Percentiles rank a stretch among this genome's conserved stretches.
Conservation (phyloP, 768 basidiomycete genomes). For the Boletus rubroflammeus region DNA sequence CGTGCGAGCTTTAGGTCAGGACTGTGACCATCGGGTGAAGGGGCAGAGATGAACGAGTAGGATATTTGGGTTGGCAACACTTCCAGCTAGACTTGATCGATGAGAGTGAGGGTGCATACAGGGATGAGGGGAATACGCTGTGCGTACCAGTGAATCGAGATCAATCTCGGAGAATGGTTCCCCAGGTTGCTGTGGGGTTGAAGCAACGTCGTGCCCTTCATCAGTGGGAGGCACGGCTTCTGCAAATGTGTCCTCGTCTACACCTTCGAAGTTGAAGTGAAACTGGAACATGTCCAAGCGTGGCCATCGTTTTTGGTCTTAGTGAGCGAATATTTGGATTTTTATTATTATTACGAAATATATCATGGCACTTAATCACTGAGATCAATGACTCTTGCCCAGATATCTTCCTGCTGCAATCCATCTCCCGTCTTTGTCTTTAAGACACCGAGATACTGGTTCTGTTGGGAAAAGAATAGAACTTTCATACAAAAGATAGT, state of each 20-base stretch:
- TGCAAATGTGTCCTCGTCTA: slow-evolving; percentile 25
- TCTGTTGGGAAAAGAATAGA: not conserved
- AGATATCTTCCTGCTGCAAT: no score
- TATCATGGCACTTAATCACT: no score
- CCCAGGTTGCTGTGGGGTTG: not conserved
- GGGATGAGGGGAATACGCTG: not conserved
- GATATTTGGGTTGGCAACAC: slow-evolving; percentile 71
- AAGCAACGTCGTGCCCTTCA: not conserved
- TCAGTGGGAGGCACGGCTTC: not conserved
- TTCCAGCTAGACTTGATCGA: slow-evolving; percentile 49
- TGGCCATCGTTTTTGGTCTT: not conserved
- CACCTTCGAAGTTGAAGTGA: slow-evolving; percentile 55
- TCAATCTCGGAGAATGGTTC: slow-evolving; percentile 29
- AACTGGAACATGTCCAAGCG: slow-evolving; percentile 37
- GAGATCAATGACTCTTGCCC: no score
- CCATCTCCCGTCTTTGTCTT: no score
- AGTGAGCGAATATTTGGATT: not conserved
- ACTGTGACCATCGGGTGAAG: slow-evolving; percentile 34
- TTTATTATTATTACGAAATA: not conserved
- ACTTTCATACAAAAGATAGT: not conserved
- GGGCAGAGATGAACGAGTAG: slow-evolving; percentile 67
- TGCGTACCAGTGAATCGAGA: slow-evolving; percentile 32
- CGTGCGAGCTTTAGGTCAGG: slow-evolving; percentile 48
- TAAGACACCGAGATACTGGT: not conserved
- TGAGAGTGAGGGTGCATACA: slow-evolving; percentile 3